Percentiles rank a stretch among this genome's conserved stretches.
Evolutionary conservation across 352 stramenopile genomes (phyloP).

Genomic region (Globisporangium heterothallicum): DNA sequence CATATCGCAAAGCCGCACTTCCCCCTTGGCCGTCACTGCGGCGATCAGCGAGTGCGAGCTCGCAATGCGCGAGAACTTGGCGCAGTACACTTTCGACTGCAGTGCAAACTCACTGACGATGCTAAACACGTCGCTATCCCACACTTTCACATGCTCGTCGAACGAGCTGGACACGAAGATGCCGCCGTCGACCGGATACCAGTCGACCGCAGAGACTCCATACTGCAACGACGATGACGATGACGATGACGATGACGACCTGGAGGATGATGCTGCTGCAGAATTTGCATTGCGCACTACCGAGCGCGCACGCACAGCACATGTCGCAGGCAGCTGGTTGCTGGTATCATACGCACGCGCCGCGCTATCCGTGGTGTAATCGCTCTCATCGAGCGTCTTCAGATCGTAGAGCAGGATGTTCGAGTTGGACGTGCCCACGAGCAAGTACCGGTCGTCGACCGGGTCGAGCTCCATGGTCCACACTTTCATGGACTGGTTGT

Average conservation of each 20-base stretch:
- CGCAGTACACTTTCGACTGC: slow-evolving; percentile 49
- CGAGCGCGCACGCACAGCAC: slow-evolving; percentile 14
- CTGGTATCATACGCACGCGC: slow-evolving; percentile 37
- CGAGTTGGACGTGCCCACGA: slow-evolving; percentile 56
- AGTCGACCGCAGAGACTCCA: slow-evolving; percentile 78
- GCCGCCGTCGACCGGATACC: slow-evolving; percentile 81
- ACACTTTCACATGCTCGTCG: slow-evolving; percentile 63
- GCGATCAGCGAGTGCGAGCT: slow-evolving; percentile 64
- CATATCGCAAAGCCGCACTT: slow-evolving; percentile 80
- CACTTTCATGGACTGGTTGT: slow-evolving; percentile 45
- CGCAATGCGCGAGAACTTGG: slow-evolving; percentile 59
- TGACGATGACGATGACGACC: too few relatives aligned
- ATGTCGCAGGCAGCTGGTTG: slow-evolving; percentile 25
- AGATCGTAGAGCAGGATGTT: slow-evolving; percentile 63
- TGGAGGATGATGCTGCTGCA: neutral
- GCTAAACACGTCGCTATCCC: slow-evolving; percentile 71
- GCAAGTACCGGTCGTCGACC: slow-evolving; percentile 46
- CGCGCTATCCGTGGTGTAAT: neutral
- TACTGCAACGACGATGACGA: slow-evolving; percentile 23
- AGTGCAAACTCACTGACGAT: slow-evolving; percentile 61
- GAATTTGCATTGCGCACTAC: neutral
- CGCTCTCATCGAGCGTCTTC: slow-evolving; percentile 35
- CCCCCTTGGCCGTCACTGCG: slow-evolving; percentile 43
- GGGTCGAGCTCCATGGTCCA: slow-evolving; percentile 62
- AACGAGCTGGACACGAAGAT: slow-evolving; percentile 76